These are phyloP conservation scores for Zizania palustris DNA, from an alignment of 202 grass and related monocot species.

Conservation along the genomic window DNA sequence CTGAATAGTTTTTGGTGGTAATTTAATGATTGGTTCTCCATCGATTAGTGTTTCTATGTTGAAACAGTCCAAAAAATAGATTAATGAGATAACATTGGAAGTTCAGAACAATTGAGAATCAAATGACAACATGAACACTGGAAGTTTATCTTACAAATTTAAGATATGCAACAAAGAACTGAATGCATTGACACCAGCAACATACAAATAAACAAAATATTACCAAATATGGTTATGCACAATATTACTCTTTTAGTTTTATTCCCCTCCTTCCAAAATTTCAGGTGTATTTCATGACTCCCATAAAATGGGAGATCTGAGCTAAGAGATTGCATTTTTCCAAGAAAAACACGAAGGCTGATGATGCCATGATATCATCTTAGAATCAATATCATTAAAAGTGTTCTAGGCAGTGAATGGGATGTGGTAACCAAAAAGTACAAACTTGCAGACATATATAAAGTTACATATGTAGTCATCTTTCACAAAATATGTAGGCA, in stretches of 20 bases:
- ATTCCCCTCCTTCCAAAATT: constrained; percentile 4
- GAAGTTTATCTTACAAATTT: constrained; percentile 10
- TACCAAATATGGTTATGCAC: constrained; percentile 7
- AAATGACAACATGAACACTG: not conserved
- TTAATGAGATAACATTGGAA: constrained; percentile 23
- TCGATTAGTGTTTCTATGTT: constrained; percentile 69
- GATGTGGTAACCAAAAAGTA: not conserved
- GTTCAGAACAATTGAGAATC: not conserved
- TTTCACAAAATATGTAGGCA: not conserved
- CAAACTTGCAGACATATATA: constrained; percentile 22
- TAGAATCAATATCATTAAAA: constrained; percentile 1
- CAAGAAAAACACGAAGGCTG: not conserved
- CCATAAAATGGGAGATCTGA: not conserved
- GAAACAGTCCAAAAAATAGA: constrained; percentile 33
- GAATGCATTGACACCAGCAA: not conserved
- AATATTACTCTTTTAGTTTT: not conserved
- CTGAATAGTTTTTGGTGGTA: constrained; percentile 72
- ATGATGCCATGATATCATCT: not conserved
- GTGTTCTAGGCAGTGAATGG: not conserved
- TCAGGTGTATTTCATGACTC: constrained; percentile 9
- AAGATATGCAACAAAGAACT: not conserved
- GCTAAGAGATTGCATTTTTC: constrained; percentile 7
- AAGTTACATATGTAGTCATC: too few relatives aligned
- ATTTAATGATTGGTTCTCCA: constrained; percentile 80
- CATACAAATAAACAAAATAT: not conserved